Conservation (phyloP, 2,329 filamentous ascomycete species). For the Penicillium sclerotigenum region DNA sequence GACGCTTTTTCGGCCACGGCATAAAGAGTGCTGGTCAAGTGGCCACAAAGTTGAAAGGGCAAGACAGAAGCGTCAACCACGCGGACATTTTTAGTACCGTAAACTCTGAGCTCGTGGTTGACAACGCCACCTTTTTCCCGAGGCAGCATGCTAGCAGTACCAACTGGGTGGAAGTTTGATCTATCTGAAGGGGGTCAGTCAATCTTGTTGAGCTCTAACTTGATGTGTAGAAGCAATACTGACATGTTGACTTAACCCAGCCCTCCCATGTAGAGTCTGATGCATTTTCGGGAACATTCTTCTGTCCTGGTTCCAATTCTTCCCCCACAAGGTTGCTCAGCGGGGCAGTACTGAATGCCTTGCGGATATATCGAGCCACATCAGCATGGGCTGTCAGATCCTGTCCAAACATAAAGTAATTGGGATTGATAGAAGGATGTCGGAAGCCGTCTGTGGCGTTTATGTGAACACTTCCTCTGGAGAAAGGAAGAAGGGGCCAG, state of each 20-base stretch:
- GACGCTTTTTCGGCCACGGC: constrained; percentile 32
- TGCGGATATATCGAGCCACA: constrained; percentile 23
- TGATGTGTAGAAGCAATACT: constrained; percentile 1
- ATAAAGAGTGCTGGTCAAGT: constrained; percentile 33
- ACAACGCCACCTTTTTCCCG: constrained; percentile 35
- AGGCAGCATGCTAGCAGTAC: constrained; percentile 36
- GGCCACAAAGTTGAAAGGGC: constrained; percentile 31
- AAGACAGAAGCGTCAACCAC: constrained; percentile 36
- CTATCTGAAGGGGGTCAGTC: constrained; percentile 16
- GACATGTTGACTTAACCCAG: constrained; percentile 28
- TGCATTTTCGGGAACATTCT: constrained; percentile 20
- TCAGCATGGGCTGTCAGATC: constrained; percentile 22
- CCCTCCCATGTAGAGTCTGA: constrained; percentile 21
- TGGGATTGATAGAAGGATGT: constrained; percentile 26
- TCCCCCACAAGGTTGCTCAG: constrained; percentile 21
- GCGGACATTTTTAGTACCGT: constrained; percentile 35
- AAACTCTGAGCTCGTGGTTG: constrained; percentile 27
- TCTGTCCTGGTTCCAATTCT: constrained; percentile 24
- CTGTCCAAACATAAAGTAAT: constrained; percentile 28
- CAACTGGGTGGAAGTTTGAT: constrained; percentile 33
- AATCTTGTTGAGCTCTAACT: not conserved
- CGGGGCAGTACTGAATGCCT: constrained; percentile 20
- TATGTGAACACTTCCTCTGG: constrained; percentile 28
- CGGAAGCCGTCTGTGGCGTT: constrained; percentile 18
- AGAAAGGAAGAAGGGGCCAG: constrained; percentile 30